Conservation (phyloP, 371 early-diverging fungal genomes). For the Rhizopus stolonifer region DNA sequence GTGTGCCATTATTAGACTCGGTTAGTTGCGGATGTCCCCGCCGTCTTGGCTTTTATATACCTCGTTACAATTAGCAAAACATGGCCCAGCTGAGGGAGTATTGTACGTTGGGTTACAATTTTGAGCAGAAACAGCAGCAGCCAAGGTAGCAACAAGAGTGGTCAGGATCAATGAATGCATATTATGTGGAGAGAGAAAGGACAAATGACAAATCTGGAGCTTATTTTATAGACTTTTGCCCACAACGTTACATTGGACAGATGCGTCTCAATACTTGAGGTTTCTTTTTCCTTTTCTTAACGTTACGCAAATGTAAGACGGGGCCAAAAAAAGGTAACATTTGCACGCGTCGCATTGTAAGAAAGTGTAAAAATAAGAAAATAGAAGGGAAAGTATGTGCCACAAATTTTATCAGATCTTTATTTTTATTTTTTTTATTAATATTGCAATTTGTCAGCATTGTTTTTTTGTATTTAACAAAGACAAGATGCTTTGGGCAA, state of each 20-base stretch:
- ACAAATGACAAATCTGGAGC: no score
- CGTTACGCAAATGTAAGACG: no score
- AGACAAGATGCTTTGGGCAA: no score
- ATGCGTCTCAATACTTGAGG: no score
- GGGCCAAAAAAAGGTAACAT: no score
- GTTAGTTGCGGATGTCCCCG: neutral
- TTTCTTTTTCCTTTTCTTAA: no score
- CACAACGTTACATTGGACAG: no score
- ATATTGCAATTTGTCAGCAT: neutral
- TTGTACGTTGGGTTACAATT: constrained; percentile 40
- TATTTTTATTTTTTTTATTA: neutral
- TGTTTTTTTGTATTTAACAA: neutral
- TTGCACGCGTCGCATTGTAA: no score
- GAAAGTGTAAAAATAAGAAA: no score
- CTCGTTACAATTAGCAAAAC: constrained; percentile 33
- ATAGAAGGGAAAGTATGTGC: neutral
- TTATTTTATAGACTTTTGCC: no score
- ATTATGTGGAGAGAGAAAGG: no score
- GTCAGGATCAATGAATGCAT: constrained; percentile 18
- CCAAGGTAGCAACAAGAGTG: constrained; percentile 11
- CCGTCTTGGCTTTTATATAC: constrained; percentile 13
- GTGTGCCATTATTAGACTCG: no score
- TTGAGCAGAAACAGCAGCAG: constrained; percentile 17
- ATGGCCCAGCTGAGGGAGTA: constrained; percentile 24
- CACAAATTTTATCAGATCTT: constrained; percentile 1